Evolutionary conservation across 1,284 basidiomycete genomes (phyloP), one percentile per base, ranked within the genome.

Genomic region (Abortiporus biennis): DNA sequence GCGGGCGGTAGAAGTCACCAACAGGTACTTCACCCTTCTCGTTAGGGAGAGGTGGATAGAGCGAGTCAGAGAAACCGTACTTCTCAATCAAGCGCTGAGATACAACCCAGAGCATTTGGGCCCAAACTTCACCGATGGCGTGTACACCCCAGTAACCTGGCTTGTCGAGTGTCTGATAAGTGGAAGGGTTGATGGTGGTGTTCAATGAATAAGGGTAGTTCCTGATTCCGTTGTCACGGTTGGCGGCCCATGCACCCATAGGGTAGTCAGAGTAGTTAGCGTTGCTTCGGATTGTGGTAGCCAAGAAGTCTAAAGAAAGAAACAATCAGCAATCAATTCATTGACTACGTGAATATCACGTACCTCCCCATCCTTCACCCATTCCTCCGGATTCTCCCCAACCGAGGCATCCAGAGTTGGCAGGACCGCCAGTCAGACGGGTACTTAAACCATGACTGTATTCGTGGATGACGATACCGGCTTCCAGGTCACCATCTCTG

Each of bases 311-410:
- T n/a, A n/a, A n/a, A n/a, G n/a, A n/a, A n/a, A n/a, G n/a, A n/a
- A n/a, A n/a, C n/a, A n/a, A n/a, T n/a, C n/a, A n/a, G n/a, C n/a
- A n/a, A n/a, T 72, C 50, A 55, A 34, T 40, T 21, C 2, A 23
- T 47, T 38, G 38, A 35, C 5, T n/a, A 16, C 20, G 22, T 22
- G 20, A 36, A 15, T 45, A 42, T 16, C 43, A 65, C 64, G 45
- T 54, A 74, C 78, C 80, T 53, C 89, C 90, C 89, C 89, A 92
- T 13, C 89, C 93, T 66, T 94, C 91, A 54, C 92, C 94, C 92
- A 97, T 96, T 34, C 94, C 95, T 32, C 94, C 94, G 15, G 85
- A 78, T 68, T 98, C 93, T 41, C 93, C 93, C 85, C 89, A 97
- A 12, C 92, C 92, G 47, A 96, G 80, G 63, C 92, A 95, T 6